phyloP scores from a whole-genome alignment of 2,329 filamentous ascomycete species.

The Beauveria australis region DNA sequence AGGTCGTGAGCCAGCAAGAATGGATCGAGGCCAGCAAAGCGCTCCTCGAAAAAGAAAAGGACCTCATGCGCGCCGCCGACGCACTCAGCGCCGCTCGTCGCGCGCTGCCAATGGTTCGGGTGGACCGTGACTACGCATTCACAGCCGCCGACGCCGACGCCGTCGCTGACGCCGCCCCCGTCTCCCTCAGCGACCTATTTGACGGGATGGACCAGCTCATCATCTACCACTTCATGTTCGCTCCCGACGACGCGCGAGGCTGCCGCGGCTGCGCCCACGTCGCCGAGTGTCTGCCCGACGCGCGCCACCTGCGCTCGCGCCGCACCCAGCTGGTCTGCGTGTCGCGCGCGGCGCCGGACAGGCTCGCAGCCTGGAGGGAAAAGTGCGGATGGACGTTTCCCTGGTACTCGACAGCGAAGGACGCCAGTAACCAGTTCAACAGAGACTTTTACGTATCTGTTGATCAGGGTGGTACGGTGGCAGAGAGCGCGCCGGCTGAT shows the following conservation, averaged over 20 bases:
- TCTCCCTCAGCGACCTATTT: conserved; percentile 25
- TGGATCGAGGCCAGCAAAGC: conserved; percentile 26
- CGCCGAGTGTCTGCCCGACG: conserved; percentile 30
- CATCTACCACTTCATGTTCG: conserved; percentile 40
- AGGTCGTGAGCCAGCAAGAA: conserved; percentile 26
- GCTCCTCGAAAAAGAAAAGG: conserved; percentile 28
- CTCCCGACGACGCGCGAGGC: conserved; percentile 23
- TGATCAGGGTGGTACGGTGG: conserved; percentile 14
- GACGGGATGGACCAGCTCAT: conserved; percentile 27
- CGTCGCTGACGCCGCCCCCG: conserved; percentile 15
- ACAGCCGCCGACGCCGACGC: conserved; percentile 19
- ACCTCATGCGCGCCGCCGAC: conserved; percentile 21
- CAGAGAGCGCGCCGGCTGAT: conserved; percentile 12
- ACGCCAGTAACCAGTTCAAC: conserved; percentile 28
- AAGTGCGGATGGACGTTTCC: conserved; percentile 33
- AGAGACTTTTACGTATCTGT: conserved; percentile 30
- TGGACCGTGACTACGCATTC: conserved; percentile 29
- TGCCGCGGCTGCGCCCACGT: conserved; percentile 32
- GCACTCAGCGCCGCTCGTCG: conserved; percentile 23
- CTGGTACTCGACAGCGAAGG: conserved; percentile 26
- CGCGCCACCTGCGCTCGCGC: conserved; percentile 28
- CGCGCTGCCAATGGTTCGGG: conserved; percentile 31
- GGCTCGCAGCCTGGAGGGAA: conserved; percentile 28
- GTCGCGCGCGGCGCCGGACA: conserved; percentile 28
- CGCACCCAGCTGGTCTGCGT: conserved; percentile 31